These are phyloP conservation scores for Cercospora brassicicola DNA, from an alignment of 2,329 filamentous ascomycete species.

Conservation along the genomic window DNA sequence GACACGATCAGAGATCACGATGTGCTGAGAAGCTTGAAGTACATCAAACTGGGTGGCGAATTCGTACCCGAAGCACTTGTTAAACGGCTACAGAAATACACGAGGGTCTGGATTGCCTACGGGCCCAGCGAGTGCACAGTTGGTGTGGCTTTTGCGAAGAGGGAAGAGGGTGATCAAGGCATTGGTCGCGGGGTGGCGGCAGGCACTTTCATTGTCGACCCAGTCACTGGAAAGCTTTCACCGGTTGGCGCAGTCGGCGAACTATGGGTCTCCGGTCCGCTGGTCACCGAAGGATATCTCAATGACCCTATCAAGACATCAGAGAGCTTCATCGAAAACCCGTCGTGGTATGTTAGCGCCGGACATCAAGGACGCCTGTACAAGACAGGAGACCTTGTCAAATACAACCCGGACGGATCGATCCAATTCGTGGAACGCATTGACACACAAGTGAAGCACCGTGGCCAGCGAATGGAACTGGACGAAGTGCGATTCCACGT, in stretches of 20 bases:
- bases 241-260: conserved; percentile 51
- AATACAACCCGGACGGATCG: conserved; percentile 22
- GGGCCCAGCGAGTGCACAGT: conserved; percentile 6
- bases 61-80: not conserved
- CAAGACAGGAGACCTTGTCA: conserved; percentile 5
- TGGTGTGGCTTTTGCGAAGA: conserved; percentile 2
- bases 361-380: not conserved
- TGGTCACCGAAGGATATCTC: conserved; percentile 47
- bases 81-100: not conserved
- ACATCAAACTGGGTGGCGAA: not conserved
- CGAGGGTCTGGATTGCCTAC: not conserved
- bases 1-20: not conserved
- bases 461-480: conserved; percentile 28
- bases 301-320: conserved; percentile 39
- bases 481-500: conserved; percentile 21
- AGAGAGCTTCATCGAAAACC: not conserved
- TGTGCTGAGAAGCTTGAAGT: not conserved
- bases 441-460: conserved; percentile 28
- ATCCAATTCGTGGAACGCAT: conserved; percentile 26
- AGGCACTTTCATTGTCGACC: conserved; percentile 4
- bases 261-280: conserved; percentile 48
- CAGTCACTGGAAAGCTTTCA: conserved; percentile 26
- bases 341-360: not conserved
- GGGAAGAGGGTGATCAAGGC: not conserved
- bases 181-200: conserved; percentile 3